Base-by-base conservation (phyloP, 208 protist species). In the Crithidia brevicula region DNA sequence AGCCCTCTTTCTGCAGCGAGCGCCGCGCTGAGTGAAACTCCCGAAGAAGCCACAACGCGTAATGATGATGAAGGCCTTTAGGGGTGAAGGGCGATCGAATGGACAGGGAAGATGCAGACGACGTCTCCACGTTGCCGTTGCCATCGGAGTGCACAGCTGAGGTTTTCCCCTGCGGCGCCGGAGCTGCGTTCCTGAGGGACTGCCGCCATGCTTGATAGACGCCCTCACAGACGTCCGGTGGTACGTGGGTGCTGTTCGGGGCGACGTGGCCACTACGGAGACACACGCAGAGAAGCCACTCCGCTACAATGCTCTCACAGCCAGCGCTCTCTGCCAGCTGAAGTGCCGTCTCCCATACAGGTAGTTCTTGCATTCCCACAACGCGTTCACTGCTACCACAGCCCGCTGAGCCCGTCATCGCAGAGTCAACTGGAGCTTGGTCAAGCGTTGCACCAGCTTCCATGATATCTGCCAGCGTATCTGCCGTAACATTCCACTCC, bases 261-360 rank as follows among this genome's bases (percentile, higher is more conserved):
- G 13, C 36, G 25, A n/a, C 51, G 1, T 43, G 51, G n/a, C 69
- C 61, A 4, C 61, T n/a, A n/a, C n/a, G 59, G 2, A 74, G 42
- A 34, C 69, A 67, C 1, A 74, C 9, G 33, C 67, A 74, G 27
- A 74, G 36, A 8, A 67, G 52, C 60, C 61, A 67, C 45, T 74
- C 69, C 10, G 36, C 38, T 23, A 57, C 46, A 18, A 30, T 33
- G 9, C 16, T 27, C 22, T 11, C 57, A 20, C 1, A n/a, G 23
- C 25, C 23, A n/a, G 20, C 15, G 5, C 18, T 33, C n/a, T 74
- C 43, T 7, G 38, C 58, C 5, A 67, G 52, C 18, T 67, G 25
- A 4, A 74, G 18, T 16, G 42, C 69, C 23, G 23, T 34, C 43
- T 58, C 18, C 69, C 69, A 74, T 9, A 60, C 60, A 18, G 69